Evolutionary conservation across 768 basidiomycete species (phyloP).

Genomic region (Solioccasus polychromus): DNA sequence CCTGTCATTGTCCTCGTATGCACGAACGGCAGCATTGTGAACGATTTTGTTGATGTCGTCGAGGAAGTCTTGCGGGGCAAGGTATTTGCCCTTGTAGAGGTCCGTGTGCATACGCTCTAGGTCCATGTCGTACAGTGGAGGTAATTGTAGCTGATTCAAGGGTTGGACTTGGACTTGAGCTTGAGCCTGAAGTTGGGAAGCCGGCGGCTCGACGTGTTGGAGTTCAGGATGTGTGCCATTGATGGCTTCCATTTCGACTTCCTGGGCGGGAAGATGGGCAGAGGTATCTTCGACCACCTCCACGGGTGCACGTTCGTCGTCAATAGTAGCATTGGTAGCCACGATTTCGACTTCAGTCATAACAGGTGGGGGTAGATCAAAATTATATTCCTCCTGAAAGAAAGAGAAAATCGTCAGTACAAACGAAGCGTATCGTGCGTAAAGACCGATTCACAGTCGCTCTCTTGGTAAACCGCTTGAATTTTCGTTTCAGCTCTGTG

Average conservation of each 20-base stretch:
- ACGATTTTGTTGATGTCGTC: conserved; percentile 79
- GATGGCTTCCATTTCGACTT: conserved; percentile 33
- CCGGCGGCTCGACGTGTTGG: conserved; percentile 19
- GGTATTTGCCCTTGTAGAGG: conserved; percentile 81
- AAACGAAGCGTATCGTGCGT: neutral
- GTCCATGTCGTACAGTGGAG: conserved; percentile 79
- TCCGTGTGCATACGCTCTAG: conserved; percentile 87
- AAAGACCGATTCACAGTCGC: conserved; percentile 55
- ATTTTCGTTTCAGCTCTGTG: conserved; percentile 87
- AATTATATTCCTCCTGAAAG: conserved; percentile 71
- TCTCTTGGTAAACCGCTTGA: conserved; percentile 82
- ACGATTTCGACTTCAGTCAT: conserved; percentile 32
- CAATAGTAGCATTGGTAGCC: conserved; percentile 37
- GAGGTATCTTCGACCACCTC: conserved; percentile 40
- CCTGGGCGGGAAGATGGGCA: conserved; percentile 13
- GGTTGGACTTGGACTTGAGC: conserved; percentile 36
- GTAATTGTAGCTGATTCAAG: conserved; percentile 35
- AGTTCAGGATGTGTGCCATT: conserved; percentile 35
- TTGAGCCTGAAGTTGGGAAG: conserved; percentile 35
- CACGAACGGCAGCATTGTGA: conserved; percentile 61
- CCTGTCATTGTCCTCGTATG: conserved; percentile 67
- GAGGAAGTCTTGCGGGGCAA: conserved; percentile 86
- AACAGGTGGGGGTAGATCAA: conserved; percentile 37
- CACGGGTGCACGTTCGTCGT: conserved; percentile 40
- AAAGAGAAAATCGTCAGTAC: conserved; percentile 10